phyloP scores from a whole-genome alignment of 371 early-diverging fungal species.

The Apophysomyces sp. region DNA sequence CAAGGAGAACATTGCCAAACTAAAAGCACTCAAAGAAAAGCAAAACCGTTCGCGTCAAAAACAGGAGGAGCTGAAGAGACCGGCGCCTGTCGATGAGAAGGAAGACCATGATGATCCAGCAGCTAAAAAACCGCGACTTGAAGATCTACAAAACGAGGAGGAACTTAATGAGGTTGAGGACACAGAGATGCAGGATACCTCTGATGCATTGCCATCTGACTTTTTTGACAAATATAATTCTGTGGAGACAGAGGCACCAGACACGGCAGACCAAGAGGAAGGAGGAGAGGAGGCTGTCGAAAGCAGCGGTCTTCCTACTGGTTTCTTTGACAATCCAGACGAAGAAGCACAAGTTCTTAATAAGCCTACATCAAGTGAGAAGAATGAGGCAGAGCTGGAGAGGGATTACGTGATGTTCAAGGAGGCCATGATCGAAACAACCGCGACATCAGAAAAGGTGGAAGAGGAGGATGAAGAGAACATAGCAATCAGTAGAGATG shows the following conservation, averaged over 20 bases:
- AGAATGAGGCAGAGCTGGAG: conserved; percentile 31
- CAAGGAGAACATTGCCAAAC: conserved; percentile 38
- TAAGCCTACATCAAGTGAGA: conserved; percentile 23
- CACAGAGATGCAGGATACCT: conserved; percentile 11
- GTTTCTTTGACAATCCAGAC: conserved; percentile 51
- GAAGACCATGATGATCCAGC: conserved; percentile 9
- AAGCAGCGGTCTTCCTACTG: conserved; percentile 26
- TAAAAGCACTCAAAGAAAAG: conserved; percentile 36
- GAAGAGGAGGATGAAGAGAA: conserved; percentile 20
- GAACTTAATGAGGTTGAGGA: conserved; percentile 23
- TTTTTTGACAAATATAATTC: conserved; percentile 19
- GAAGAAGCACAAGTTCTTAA: conserved; percentile 44
- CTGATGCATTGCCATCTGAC: conserved; percentile 18
- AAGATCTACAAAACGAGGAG: conserved; percentile 16
- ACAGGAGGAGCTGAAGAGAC: conserved; percentile 14
- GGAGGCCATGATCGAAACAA: conserved; percentile 37
- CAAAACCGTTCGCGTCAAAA: background rate
- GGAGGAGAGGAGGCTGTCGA: background rate
- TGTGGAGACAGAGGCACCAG: conserved; percentile 2
- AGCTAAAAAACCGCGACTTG: background rate
- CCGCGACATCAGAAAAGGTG: conserved; percentile 15
- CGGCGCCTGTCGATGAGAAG: conserved; percentile 9
- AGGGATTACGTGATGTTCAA: conserved; percentile 34
- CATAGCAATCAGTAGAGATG: conserved; percentile 36
- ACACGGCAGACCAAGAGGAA: conserved; percentile 3